Conservation (phyloP, 805 yeast genomes). For the Ogataea ramenticola region DNA sequence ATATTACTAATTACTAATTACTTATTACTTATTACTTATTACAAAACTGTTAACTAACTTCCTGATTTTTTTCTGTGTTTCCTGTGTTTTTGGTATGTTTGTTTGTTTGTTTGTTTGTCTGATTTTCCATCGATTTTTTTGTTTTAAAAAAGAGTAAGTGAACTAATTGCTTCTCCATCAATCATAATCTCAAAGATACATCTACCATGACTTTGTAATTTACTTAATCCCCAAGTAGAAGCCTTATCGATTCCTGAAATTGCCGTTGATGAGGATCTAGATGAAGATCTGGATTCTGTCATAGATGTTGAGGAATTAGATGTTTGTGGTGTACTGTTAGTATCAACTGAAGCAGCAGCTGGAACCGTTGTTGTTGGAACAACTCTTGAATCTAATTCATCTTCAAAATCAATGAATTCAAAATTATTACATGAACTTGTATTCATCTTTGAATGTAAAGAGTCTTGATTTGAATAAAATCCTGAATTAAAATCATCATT, state of each 20-base stretch:
- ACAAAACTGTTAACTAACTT: too few relatives aligned
- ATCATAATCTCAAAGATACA: constrained; percentile 25
- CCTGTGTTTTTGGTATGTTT: not conserved
- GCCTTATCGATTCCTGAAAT: not conserved
- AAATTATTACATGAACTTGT: constrained; percentile 12
- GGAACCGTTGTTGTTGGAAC: constrained; percentile 4
- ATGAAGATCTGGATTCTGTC: too few relatives aligned
- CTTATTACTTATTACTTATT: too few relatives aligned
- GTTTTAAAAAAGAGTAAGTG: constrained; percentile 20
- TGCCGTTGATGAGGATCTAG: not conserved
- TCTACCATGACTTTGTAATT: constrained; percentile 18
- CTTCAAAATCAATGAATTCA: constrained; percentile 23
- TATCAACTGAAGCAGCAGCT: not conserved
- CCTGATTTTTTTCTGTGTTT: too few relatives aligned
- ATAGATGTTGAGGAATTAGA: not conserved
- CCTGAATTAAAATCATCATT: not conserved
- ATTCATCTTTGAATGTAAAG: not conserved
- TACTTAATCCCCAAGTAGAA: constrained; percentile 25
- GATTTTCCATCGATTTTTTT: too few relatives aligned
- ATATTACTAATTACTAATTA: too few relatives aligned
- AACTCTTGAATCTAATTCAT: constrained; percentile 4
- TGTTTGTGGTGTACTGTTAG: not conserved
- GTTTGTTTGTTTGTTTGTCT: not conserved
- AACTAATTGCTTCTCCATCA: constrained; percentile 20
- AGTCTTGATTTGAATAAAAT: constrained; percentile 4